Evolutionary conservation across 1,284 basidiomycete genomes (phyloP), one percentile per base, ranked within the genome.

Genomic region (Hemileia vastatrix): DNA sequence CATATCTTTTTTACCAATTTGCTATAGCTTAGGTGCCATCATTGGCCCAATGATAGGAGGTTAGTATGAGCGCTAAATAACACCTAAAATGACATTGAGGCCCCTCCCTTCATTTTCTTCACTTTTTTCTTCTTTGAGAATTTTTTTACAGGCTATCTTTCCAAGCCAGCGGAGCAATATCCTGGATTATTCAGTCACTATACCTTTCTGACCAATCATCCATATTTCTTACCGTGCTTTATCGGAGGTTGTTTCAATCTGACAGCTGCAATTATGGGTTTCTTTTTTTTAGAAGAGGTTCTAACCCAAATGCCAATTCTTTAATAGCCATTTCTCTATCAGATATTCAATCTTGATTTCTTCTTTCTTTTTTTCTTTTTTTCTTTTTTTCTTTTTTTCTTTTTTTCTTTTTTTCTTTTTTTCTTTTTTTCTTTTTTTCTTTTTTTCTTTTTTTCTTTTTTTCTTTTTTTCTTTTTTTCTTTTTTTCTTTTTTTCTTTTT

Each of bases 121-220:
- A 18, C 44, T 52, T 24, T 60, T 52, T 19, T 24, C n/a, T 21
- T 6, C 21, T 1, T 13, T 4, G 11, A 62, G 60, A 54, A 44
- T 49, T 43, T 62, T 23, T 44, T 62, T 9, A 44, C 49, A 5
- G 60, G 55, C 13, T 52, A 62, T 50, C n/a, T 45, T 18, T 49
- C 53, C 5, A 62, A 62, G 24, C 55, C 48, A 18, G 60, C 60
- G 6, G 60, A 62, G 60, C 55, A 49, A 54, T 32, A 15, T 50
- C 3, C 15, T 48, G 3, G 21, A 23, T 2, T 11, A n/a, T 36
- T 36, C 13, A 23, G 36, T 4, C 11, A 23, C 19, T 21, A 8
- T 47, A 23, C 19, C 23, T 18, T 6, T 3, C 32, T 18, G 3
- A n/a, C 32, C 31, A 15, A 11, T 3, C 3, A 32, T 11, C 18